phyloP scores from a whole-genome alignment of 805 yeast genomes.

The Suhomyces tanzawaensis region DNA sequence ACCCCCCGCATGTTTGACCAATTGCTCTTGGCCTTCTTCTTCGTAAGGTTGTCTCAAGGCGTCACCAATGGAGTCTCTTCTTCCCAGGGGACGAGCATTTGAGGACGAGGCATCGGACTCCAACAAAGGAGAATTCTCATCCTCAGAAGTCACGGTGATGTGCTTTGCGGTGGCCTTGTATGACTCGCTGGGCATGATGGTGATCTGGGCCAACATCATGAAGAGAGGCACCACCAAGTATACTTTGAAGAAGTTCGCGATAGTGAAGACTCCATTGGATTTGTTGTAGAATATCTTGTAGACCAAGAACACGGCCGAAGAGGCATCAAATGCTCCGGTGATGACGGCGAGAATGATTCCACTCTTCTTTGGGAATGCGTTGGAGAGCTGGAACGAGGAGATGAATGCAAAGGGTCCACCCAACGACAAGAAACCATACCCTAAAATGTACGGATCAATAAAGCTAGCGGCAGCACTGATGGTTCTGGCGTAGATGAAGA shows the following conservation, averaged over 20 bases:
- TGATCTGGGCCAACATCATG: slow-evolving; percentile 44
- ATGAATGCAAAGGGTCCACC: slow-evolving; percentile 60
- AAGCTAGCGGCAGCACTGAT: slow-evolving; percentile 14
- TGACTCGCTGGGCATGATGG: slow-evolving; percentile 50
- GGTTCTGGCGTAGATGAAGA: slow-evolving; percentile 42
- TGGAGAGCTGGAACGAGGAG: slow-evolving; percentile 56
- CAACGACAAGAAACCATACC: slow-evolving; percentile 52
- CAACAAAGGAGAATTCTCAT: slow-evolving; percentile 55
- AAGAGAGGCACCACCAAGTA: slow-evolving; percentile 50
- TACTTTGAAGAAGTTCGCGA: slow-evolving; percentile 44
- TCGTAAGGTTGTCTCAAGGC: slow-evolving; percentile 54
- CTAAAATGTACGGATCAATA: slow-evolving; percentile 52
- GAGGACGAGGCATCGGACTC: slow-evolving; percentile 1
- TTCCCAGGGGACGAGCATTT: slow-evolving; percentile 6
- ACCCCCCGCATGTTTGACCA: slow-evolving; percentile 39
- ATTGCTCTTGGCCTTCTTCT: slow-evolving; percentile 44
- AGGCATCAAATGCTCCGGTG: slow-evolving; percentile 60
- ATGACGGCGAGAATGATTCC: slow-evolving; percentile 53
- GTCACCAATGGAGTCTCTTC: slow-evolving; percentile 57
- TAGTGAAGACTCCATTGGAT: slow-evolving; percentile 32
- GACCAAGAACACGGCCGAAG: slow-evolving; percentile 52
- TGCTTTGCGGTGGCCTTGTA: slow-evolving; percentile 39
- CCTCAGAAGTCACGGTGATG: slow-evolving; percentile 22
- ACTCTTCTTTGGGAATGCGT: slow-evolving; percentile 52
- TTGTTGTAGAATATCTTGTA: slow-evolving; percentile 42